phyloP scores from a whole-genome alignment of 1,139 yeast species.

The Suhomyces bolitotheri region DNA sequence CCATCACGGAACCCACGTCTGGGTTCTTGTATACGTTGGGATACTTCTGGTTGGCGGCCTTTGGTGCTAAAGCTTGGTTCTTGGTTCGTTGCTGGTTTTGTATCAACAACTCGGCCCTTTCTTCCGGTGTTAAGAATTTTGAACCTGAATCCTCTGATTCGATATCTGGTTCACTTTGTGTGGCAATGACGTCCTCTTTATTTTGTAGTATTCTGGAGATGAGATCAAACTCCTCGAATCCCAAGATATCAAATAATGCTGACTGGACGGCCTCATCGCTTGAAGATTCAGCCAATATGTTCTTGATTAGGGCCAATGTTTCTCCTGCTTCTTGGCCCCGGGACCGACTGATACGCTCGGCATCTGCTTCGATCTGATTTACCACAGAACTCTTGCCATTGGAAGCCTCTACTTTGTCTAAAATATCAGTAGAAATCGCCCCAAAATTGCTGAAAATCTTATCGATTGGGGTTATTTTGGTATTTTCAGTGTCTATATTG shows the following conservation, averaged over 20 bases:
- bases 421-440: constrained; percentile 34
- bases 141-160: constrained; percentile 11
- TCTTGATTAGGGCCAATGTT: constrained; percentile 25
- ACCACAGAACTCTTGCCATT: background rate
- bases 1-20: constrained; percentile 65
- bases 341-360: constrained; percentile 29
- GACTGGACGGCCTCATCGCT: constrained; percentile 68
- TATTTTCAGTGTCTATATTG: constrained; percentile 34
- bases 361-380: constrained; percentile 26
- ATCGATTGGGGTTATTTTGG: constrained; percentile 30
- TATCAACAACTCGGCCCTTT: constrained; percentile 56
- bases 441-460: constrained; percentile 29
- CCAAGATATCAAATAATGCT: constrained; percentile 71
- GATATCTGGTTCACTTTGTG: background rate
- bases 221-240: constrained; percentile 81
- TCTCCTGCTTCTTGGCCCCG: constrained; percentile 29
- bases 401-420: constrained; percentile 27
- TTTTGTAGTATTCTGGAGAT: constrained; percentile 65
- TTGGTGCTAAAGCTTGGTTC: constrained; percentile 51
- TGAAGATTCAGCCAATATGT: constrained; percentile 24
- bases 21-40: constrained; percentile 79
- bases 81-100: constrained; percentile 55
- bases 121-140: constrained; percentile 52
- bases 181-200: constrained; percentile 31
- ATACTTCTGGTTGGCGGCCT: constrained; percentile 53